These are phyloP conservation scores for Irpex sp. DNA, from an alignment of 1,284 basidiomycete species.

Conservation along the genomic window DNA sequence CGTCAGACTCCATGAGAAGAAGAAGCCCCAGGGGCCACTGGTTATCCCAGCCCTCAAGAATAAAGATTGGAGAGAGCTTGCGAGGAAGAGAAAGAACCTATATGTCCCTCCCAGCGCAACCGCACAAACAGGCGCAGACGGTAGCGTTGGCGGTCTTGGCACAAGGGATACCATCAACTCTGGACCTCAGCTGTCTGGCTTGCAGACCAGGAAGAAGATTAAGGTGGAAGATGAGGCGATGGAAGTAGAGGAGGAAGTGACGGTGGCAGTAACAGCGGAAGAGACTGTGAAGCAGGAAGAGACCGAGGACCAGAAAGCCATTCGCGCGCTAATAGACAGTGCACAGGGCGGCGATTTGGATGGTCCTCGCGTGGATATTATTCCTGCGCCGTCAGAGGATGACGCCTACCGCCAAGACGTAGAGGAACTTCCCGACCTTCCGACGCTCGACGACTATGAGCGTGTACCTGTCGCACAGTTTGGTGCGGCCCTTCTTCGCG, in stretches of 20 bases:
- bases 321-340: constrained; percentile 67
- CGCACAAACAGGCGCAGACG: constrained; percentile 65
- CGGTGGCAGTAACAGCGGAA: constrained; percentile 11
- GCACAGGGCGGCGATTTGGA: constrained; percentile 37
- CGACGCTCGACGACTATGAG: constrained; percentile 84
- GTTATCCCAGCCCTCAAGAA: constrained; percentile 84
- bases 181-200: constrained; percentile 59
- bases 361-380: constrained; percentile 39
- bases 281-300: constrained; percentile 37
- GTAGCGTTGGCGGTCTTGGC: constrained; percentile 77
- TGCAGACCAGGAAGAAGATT: constrained; percentile 48
- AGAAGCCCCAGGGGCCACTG: constrained; percentile 57
- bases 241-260: constrained; percentile 28
- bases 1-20: constrained; percentile 41
- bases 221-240: constrained; percentile 29
- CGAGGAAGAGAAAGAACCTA: constrained; percentile 53
- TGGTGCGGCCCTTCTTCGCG: constrained; percentile 88
- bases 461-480: constrained; percentile 92
- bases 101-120: constrained; percentile 68
- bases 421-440: constrained; percentile 68
- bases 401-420: constrained; percentile 84
- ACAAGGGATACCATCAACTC: constrained; percentile 67
- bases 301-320: constrained; percentile 70
- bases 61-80: constrained; percentile 82
- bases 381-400: constrained; percentile 64